Evolutionary conservation across 2,329 filamentous ascomycete species (phyloP), one percentile per base, ranked within the genome.

Genomic region (Epichloe bromicola): DNA sequence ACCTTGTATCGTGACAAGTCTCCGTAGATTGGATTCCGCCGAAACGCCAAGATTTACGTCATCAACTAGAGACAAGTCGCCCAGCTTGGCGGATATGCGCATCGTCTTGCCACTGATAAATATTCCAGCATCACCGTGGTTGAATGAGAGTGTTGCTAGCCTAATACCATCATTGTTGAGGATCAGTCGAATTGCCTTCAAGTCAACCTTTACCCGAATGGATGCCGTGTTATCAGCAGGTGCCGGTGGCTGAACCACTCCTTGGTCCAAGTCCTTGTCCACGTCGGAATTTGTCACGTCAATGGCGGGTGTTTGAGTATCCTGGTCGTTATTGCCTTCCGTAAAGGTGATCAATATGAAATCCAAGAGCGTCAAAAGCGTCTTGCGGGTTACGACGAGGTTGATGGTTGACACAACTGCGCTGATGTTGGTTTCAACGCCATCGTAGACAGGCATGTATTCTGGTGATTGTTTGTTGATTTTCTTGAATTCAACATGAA

Each of bases 161-260:
- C 93, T 82, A 52, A 97, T 94, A 0, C 93, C 93, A 64, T 99
- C 94, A 57, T 98, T 97, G 65, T 99, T 99, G 51, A 99, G 74
- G 55, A 98, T 91, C 30, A 98, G 75, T 2, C 88, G 82, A 56
- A 99, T 95, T 70, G 86, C 90, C 70, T 95, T 94, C 55, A 99
- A 71, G 55, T 96, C 85, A 41, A 94, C 84, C 67, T 95, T 95
- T 66, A 99, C 91, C 23, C 89, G 82, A 57, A 98, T 93, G 56
- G 93, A 94, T 51, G 86, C 86, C 5, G 62, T 71, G 14, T 66
- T 65, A 38, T 67, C 62, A 20, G 61, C 64, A 47, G 70, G 67
- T 19, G 64, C 62, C 0, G 65, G 53, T 2, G 59, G 56, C 5
- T 74, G 68, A 59, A 56, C 44, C 4, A 58, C 52, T 15, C 51